Conservation (phyloP, 352 stramenopile species). For the Elongisporangium undulatum region DNA sequence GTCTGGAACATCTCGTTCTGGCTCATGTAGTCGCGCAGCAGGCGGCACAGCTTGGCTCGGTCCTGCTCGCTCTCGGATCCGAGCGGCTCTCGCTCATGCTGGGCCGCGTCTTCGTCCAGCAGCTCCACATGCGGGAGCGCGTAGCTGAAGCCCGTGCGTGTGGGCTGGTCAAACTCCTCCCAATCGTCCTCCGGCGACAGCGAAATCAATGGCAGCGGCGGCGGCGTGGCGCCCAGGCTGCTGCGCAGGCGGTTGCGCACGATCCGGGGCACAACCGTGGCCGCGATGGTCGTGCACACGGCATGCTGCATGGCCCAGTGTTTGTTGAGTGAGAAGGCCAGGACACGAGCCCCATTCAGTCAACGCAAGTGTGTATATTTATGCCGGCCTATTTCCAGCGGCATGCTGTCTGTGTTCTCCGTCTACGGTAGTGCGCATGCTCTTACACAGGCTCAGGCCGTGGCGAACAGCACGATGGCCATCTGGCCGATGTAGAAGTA, state of each 20-base stretch:
- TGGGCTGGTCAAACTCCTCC: slow-evolving; percentile 60
- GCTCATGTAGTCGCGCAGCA: slow-evolving; percentile 65
- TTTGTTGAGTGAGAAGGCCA: not conserved
- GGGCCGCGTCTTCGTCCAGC: slow-evolving; percentile 37
- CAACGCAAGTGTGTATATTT: not conserved
- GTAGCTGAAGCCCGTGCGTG: slow-evolving; percentile 56
- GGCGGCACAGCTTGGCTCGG: slow-evolving; percentile 25
- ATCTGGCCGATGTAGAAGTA: slow-evolving; percentile 97
- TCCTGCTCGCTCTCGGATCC: slow-evolving; percentile 10
- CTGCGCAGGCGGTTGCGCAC: slow-evolving; percentile 42
- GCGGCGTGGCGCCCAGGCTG: slow-evolving; percentile 31
- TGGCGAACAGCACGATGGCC: slow-evolving; percentile 91
- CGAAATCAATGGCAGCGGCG: slow-evolving; percentile 59
- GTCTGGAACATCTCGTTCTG: slow-evolving; percentile 65
- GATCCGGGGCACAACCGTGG: slow-evolving; percentile 15
- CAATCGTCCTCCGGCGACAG: slow-evolving; percentile 60
- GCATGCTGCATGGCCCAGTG: not conserved
- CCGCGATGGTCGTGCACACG: not conserved
- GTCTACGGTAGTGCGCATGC: not conserved
- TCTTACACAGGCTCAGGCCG: slow-evolving; percentile 28
- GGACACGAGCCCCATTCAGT: not conserved
- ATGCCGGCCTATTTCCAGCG: not conserved
- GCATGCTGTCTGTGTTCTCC: not conserved
- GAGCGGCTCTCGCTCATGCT: slow-evolving; percentile 13
- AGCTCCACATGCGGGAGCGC: slow-evolving; percentile 36